Evolutionary conservation across 1,284 basidiomycete genomes (phyloP).

Genomic region (Pisolithus thermaeus): DNA sequence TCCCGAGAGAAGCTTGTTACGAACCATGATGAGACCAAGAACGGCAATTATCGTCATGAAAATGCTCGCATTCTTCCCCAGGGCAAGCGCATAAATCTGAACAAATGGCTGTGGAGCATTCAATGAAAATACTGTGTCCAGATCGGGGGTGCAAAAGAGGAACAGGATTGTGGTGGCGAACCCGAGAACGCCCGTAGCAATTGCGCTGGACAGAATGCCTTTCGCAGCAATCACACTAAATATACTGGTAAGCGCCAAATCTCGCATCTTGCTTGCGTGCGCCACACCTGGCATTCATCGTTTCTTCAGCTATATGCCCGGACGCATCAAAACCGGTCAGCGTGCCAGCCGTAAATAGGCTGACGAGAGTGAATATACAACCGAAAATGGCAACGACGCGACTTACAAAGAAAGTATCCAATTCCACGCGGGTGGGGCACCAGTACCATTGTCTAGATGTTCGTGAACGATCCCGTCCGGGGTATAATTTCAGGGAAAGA

Average conservation of each 20-base stretch:
- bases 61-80: constrained; percentile 70
- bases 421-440: constrained; percentile 79
- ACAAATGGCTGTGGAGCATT: constrained; percentile 85
- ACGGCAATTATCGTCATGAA: constrained; percentile 82
- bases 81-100: constrained; percentile 72
- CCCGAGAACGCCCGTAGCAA: constrained; percentile 70
- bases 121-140: constrained; percentile 67
- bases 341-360: constrained; percentile 78
- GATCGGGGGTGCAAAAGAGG: constrained; percentile 78
- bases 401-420: constrained; percentile 76
- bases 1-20: constrained; percentile 16
- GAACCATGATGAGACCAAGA: constrained; percentile 70
- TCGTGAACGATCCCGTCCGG: constrained; percentile 1
- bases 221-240: constrained; percentile 67
- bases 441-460: constrained; percentile 73
- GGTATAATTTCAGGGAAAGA: neutral
- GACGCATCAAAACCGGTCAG: constrained; percentile 86
- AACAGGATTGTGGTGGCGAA: constrained; percentile 76
- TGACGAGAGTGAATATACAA: constrained; percentile 22
- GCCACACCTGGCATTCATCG: constrained; percentile 71
- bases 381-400: neutral
- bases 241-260: neutral
- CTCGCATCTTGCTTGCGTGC: neutral
- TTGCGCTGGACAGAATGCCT: constrained; percentile 70
- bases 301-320: constrained; percentile 86